Conservation (phyloP, 345 rosid species). For the Microthlaspi erraticum region DNA sequence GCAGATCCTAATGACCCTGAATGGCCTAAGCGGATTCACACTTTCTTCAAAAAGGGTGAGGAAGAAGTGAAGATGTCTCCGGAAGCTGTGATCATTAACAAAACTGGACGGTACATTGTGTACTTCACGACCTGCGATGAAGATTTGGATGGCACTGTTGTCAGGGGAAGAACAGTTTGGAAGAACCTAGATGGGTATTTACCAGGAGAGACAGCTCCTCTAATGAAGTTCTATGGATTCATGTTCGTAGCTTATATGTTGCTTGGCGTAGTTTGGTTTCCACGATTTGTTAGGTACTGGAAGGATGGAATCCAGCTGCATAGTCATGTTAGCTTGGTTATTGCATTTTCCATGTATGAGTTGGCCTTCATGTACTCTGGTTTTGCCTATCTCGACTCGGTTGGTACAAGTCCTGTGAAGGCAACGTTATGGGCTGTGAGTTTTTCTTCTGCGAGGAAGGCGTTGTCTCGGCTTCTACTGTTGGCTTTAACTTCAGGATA, state of each 20-base stretch:
- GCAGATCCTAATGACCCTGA: conserved; percentile 53
- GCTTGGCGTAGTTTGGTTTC: conserved; percentile 74
- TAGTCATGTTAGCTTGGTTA: conserved; percentile 74
- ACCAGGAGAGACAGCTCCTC: conserved; percentile 85
- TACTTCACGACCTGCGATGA: conserved; percentile 82
- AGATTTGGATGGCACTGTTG: conserved; percentile 60
- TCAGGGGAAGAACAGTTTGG: conserved; percentile 83
- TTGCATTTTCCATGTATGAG: conserved; percentile 84
- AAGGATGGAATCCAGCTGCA: conserved; percentile 78
- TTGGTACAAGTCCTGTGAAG: conserved; percentile 67
- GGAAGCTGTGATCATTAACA: conserved; percentile 53
- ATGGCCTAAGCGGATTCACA: conserved; percentile 72
- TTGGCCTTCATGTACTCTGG: conserved; percentile 70
- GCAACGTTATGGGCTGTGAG: conserved; percentile 74
- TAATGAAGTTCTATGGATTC: conserved; percentile 61
- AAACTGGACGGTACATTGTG: conserved; percentile 78
- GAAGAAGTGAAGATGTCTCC: conserved; percentile 61
- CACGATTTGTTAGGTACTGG: conserved; percentile 71
- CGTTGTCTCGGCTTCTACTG: conserved; percentile 77
- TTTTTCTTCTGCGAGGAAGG: conserved; percentile 69
- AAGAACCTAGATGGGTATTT: conserved; percentile 80
- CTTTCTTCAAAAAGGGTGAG: conserved; percentile 54
- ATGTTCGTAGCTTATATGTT: conserved; percentile 77
- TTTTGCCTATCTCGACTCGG: conserved; percentile 66
- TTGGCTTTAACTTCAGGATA: conserved; percentile 81